phyloP scores from a whole-genome alignment of 371 early-diverging fungal species.

The Rhizopus arrhizus region DNA sequence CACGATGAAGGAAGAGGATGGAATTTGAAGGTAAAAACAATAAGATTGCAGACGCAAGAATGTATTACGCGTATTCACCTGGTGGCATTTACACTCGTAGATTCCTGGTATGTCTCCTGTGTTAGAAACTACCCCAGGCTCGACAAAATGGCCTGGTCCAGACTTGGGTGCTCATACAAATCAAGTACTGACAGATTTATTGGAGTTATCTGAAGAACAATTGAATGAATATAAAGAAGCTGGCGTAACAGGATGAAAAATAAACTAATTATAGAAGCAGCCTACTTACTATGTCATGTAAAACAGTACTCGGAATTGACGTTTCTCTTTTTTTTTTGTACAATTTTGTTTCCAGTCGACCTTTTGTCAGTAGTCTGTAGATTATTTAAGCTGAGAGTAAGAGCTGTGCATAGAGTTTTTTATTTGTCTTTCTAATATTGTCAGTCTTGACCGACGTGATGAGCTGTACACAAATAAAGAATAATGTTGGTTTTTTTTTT shows the following conservation, averaged over 20 bases:
- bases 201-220: conserved; percentile 32
- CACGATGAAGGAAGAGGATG: conserved; percentile 46
- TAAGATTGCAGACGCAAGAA: neutral
- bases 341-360: no score
- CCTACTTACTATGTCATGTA: no score
- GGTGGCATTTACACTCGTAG: conserved; percentile 6
- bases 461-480: no score
- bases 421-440: no score
- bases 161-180: conserved; percentile 55
- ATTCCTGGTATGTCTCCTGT: conserved; percentile 55
- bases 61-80: neutral
- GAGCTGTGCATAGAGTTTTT: no score
- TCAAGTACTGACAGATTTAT: conserved; percentile 37
- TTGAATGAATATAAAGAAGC: conserved; percentile 30
- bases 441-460: no score
- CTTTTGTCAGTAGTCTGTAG: no score
- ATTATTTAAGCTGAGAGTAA: no score
- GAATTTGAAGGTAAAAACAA: conserved; percentile 38
- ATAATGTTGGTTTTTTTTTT: no score
- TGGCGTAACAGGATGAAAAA: conserved; percentile 27
- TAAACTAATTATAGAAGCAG: no score
- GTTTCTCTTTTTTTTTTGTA: no score
- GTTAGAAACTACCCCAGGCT: conserved; percentile 51
- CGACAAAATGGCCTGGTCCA: conserved; percentile 58
- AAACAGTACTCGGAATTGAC: no score